Evolutionary conservation across 2,329 filamentous ascomycete genomes (phyloP), one percentile per base, ranked within the genome.

Genomic region (Fusarium newnesense): DNA sequence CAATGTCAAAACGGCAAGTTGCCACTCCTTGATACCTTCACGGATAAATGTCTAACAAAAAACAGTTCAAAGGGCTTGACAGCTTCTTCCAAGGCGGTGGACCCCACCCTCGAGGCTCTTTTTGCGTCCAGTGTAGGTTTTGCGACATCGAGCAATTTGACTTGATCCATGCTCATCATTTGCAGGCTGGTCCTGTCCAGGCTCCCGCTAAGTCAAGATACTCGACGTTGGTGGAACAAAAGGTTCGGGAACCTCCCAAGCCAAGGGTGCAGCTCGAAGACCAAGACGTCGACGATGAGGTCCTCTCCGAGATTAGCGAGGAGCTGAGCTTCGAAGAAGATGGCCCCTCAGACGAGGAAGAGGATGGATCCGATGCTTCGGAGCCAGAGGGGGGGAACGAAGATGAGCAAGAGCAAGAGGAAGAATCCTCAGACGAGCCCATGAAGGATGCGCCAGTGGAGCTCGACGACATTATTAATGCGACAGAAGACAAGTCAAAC

Each of bases 111-210:
- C 74, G 87, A 91, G 77, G 90, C 91, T 69, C 86, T 95, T 43
- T 95, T 95, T 83, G 87, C 91, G 64, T 85, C 87, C 64, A 94
- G 93, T 85, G 92, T 94, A 87, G 84, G 91, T 87, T 67, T 50
- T 62, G 61, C 66, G 59, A 68, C 64, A 49, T 42, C 15, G 40
- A 16, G 68, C 19, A 37, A 28, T 61, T 63, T 52, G 53, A 50
- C 47, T 32, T 40, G 46, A 60, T 64, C 61, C 28, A 18, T 54
- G 44, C 75, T 77, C 16, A 76, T 59, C 40, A 54, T 66, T 59
- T 43, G 21, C 64, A 90, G 88, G 79, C 86, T 61, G 88, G 88
- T 9, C 87, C 88, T 9, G 85, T 88, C 3, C 83, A 85, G 67
- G 80, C 82, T 15, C 84, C 85, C 30, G 72, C 84, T 2, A 84